Conservation (phyloP, 2,329 filamentous ascomycete genomes). For the Diaporthe sp. region DNA sequence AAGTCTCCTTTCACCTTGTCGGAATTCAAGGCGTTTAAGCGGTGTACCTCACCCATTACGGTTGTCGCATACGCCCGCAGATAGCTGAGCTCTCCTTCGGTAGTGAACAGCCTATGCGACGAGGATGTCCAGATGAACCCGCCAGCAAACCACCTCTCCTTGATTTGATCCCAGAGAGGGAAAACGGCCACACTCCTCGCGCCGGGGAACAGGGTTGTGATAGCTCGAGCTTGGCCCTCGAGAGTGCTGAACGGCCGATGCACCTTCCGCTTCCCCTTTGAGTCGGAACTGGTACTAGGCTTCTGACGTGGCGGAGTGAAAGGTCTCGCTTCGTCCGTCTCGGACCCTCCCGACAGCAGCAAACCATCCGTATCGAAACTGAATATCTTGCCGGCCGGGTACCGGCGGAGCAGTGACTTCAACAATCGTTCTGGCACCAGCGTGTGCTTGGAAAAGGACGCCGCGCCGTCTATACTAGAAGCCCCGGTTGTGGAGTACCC, state of each 20-base stretch:
- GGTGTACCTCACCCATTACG: conserved; percentile 69
- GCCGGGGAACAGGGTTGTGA: conserved; percentile 51
- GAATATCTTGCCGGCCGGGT: conserved; percentile 63
- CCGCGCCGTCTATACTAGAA: conserved; percentile 52
- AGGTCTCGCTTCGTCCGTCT: background rate
- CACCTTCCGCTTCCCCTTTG: conserved; percentile 46
- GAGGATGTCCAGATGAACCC: conserved; percentile 35
- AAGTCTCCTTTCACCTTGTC: conserved; percentile 66
- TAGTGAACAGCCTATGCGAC: conserved; percentile 41
- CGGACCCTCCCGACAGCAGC: conserved; percentile 25
- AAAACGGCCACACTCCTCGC: conserved; percentile 62
- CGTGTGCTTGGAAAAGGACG: conserved; percentile 38
- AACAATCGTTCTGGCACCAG: conserved; percentile 57
- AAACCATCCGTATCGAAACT: conserved; percentile 52
- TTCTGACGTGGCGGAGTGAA: background rate
- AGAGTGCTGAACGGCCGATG: conserved; percentile 48
- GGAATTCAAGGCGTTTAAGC: conserved; percentile 54
- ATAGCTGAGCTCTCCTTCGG: conserved; percentile 58
- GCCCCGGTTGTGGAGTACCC: conserved; percentile 54
- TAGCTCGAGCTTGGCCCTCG: conserved; percentile 16
- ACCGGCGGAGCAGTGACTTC: conserved; percentile 56
- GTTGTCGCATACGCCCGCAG: conserved; percentile 64
- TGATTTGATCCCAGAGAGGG: conserved; percentile 61
- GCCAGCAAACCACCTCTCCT: conserved; percentile 42
- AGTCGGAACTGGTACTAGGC: background rate